Evolutionary conservation across 176 grass and related monocot species (phyloP), one percentile per base, ranked within the genome.

Genomic region (Lolium perenne): DNA sequence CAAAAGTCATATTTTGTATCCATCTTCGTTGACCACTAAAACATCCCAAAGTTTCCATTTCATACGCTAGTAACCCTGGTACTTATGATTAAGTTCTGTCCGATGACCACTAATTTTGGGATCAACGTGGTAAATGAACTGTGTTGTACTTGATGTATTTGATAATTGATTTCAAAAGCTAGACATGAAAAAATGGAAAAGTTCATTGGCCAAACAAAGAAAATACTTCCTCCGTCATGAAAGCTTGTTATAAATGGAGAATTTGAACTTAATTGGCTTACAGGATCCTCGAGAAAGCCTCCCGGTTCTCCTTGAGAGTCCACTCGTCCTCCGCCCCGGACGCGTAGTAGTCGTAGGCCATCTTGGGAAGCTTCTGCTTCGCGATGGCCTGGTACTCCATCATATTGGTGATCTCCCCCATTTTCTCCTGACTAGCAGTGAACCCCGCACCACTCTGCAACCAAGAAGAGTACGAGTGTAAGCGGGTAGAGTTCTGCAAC

Each of bases 311-410:
- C 81, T 92, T 87, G 73, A 97, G 92, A 73, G 92, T 94, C 95
- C 95, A 97, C 81, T 97, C 87, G 58, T 97, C 95, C 84, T 97
- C 95, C 20, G 95, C 90, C 13, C 95, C 95, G 3, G 95, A 97
- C 3, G 92, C 92, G 51, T 92, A 97, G 84, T 94, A 97, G 84
- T 97, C 95, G 70, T 88, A 97, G 65, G 69, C 18, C 95, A 91
- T 89, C 88, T 94, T 97, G 0, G 95, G 92, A 76, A 97, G 83
- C 84, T 92, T 97, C 86, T 87, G 81, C 95, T 89, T 97, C 0
- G 95, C 95, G 50, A 97, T 94, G 54, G 77, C 81, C 77, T 97
- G 71, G 80, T 94, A 97, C 95, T 97, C 95, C 67, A 1, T 86
- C 54, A 97, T 81, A 83, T 97, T 97, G 74, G 95, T 97, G 72